phyloP scores from a whole-genome alignment of 768 basidiomycete species.

The Termitomyces sp. region DNA sequence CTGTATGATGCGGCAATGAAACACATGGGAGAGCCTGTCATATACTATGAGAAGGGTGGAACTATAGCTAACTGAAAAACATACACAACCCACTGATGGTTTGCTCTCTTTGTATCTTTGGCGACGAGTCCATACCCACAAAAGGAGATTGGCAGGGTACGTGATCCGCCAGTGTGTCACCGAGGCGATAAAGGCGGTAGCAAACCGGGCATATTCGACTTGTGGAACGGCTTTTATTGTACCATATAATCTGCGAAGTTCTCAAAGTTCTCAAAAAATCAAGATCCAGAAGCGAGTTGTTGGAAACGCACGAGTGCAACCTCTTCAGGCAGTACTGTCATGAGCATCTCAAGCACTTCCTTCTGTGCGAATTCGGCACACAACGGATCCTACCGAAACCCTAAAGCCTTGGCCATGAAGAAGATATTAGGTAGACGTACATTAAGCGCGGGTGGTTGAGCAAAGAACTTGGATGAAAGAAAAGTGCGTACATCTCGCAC shows the following conservation, averaged over 20 bases:
- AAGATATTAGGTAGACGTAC: slow-evolving; percentile 17
- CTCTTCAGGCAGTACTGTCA: slow-evolving; percentile 64
- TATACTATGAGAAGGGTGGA: neutral
- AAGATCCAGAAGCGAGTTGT: neutral
- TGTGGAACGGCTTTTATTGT: slow-evolving; percentile 71
- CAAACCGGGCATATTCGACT: slow-evolving; percentile 78
- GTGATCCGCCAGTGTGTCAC: slow-evolving; percentile 56
- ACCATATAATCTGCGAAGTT: slow-evolving; percentile 66
- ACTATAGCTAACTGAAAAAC: slow-evolving; percentile 18
- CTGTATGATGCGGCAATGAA: slow-evolving; percentile 68
- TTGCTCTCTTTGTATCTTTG: slow-evolving; percentile 52
- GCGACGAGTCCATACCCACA: slow-evolving; percentile 19
- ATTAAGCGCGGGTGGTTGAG: slow-evolving; percentile 55
- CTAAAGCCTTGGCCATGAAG: neutral
- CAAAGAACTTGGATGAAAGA: slow-evolving; percentile 55
- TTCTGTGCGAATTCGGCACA: slow-evolving; percentile 76
- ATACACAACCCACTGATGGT: slow-evolving; percentile 72
- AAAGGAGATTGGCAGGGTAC: slow-evolving; percentile 25
- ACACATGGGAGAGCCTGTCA: slow-evolving; percentile 66
- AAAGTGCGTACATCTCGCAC: slow-evolving; percentile 66
- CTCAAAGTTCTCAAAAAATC: neutral
- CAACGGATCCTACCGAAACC: slow-evolving; percentile 39
- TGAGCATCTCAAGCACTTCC: slow-evolving; percentile 70
- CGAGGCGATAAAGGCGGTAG: slow-evolving; percentile 62
- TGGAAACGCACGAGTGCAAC: slow-evolving; percentile 51